phyloP scores from a whole-genome alignment of 2,329 filamentous ascomycete genomes.

The Penicillium psychrosexuale region DNA sequence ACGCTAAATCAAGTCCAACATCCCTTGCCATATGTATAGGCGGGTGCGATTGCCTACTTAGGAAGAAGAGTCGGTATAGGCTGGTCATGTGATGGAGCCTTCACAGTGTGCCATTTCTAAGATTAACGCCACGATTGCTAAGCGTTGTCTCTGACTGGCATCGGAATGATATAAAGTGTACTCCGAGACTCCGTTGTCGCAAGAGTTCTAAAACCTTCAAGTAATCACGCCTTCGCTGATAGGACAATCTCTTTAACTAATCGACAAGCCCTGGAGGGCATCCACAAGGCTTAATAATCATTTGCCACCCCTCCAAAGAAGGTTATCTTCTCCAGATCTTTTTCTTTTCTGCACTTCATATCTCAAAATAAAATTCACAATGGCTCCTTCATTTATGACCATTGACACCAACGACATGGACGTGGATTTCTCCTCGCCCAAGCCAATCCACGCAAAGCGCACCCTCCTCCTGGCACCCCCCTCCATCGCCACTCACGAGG shows the following conservation, averaged over 20 bases:
- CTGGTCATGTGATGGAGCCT: background rate
- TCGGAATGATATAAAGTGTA: background rate
- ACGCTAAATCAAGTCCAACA: background rate
- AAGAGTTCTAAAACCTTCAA: background rate
- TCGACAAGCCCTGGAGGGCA: background rate
- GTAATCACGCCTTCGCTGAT: slow-evolving; percentile 2
- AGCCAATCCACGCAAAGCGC: slow-evolving; percentile 42
- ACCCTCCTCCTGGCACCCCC: slow-evolving; percentile 87
- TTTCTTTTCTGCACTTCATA: background rate
- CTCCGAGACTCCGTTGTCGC: background rate
- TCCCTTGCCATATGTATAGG: background rate
- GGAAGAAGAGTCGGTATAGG: background rate
- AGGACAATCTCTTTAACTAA: background rate
- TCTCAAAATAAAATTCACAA: slow-evolving; percentile 8
- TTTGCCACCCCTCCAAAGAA: slow-evolving; percentile 21
- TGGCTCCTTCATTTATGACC: slow-evolving; percentile 44
- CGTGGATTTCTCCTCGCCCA: slow-evolving; percentile 43
- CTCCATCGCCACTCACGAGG: slow-evolving; percentile 80
- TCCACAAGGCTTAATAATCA: slow-evolving; percentile 5
- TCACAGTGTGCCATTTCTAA: background rate
- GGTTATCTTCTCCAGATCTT: slow-evolving; percentile 7
- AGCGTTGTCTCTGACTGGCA: background rate
- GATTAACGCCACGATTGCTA: background rate
- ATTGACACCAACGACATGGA: slow-evolving; percentile 55
- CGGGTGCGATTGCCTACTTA: background rate